A percentile compares a stretch with the other conserved stretches of the same genome.
Evolutionary conservation across 345 rosid genomes (phyloP).

Genomic region (Abelmoschus esculentus): DNA sequence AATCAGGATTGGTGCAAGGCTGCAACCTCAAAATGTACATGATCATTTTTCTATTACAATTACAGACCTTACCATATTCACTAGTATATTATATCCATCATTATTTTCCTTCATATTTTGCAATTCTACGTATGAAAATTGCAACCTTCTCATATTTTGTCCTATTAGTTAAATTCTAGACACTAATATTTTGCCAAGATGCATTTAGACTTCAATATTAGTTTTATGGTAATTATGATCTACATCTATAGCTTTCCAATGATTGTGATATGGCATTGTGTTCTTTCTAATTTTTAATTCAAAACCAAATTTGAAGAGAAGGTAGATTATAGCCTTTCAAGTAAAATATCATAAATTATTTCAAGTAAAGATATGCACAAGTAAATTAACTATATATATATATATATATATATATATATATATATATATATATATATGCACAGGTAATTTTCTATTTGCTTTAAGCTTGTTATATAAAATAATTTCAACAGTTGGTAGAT

Average conservation of each 20-base stretch:
- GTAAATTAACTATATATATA: neutral
- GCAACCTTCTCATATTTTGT: neutral
- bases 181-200: neutral
- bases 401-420: neutral
- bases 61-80: neutral
- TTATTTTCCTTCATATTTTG: neutral
- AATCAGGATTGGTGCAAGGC: slow-evolving; percentile 93
- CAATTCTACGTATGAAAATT: neutral
- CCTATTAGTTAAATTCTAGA: neutral
- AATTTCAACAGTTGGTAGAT: neutral
- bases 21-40: slow-evolving; percentile 24
- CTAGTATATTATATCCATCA: neutral
- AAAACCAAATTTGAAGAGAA: neutral
- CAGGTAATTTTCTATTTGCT: neutral
- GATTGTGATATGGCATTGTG: neutral
- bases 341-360: neutral
- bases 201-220: neutral
- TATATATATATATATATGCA: neutral
- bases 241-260: neutral
- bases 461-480: neutral
- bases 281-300: neutral
- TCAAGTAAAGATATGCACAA: neutral
- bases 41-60: neutral
- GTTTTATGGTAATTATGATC: neutral
- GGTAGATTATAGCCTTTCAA: neutral